Base-by-base conservation (phyloP, 1,139 yeast species). In the Suhomyces taliae region DNA sequence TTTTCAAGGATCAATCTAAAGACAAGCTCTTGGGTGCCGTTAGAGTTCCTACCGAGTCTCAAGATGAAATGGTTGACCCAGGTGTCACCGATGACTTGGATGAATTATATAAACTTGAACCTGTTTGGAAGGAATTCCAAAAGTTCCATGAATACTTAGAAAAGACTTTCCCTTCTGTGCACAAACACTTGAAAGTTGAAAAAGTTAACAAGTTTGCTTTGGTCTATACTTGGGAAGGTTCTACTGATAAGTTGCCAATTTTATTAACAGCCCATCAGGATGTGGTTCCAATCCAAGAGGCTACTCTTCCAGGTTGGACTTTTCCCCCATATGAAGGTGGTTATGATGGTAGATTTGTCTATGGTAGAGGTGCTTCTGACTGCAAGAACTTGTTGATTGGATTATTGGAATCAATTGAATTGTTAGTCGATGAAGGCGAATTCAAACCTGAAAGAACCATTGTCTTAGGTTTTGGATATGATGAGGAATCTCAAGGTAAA, bases 41-140 rank as follows among this genome's bases (percentile, higher is more conserved):
- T 31, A 74, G 73, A 55, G 68, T 85, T 41, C 82, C 87, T 14
- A 85, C 93, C 7, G 83, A 80, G 55, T 75, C 81, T 14, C 80
- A 69, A 51, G 95, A 87, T 59, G 71, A 69, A 8, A 64, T 69
- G 60, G 57, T 59, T 8, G 62, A 62, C 43, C 72, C 70, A 0
- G 57, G 58, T 11, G 43, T 54, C 10, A 56, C 63, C 7, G 57
- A 64, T 9, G 40, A 61, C 9, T 48, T 54, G 39, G 61, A 64
- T 24, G 68, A 65, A 26, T 57, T 68, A 45, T 65, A 59, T 49
- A 47, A 63, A 43, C 36, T 62, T 35, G 53, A 54, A 19, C 56
- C 56, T 0, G 44, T 45, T 39, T 72, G 76, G 76, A 48, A 60
- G 34, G 65, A 52, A 41, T 74, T 63, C 50, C 60, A 47, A 39